These are phyloP conservation scores for Theobroma grandiflorum DNA, from an alignment of 441 rosid species.

Conservation along the genomic window DNA sequence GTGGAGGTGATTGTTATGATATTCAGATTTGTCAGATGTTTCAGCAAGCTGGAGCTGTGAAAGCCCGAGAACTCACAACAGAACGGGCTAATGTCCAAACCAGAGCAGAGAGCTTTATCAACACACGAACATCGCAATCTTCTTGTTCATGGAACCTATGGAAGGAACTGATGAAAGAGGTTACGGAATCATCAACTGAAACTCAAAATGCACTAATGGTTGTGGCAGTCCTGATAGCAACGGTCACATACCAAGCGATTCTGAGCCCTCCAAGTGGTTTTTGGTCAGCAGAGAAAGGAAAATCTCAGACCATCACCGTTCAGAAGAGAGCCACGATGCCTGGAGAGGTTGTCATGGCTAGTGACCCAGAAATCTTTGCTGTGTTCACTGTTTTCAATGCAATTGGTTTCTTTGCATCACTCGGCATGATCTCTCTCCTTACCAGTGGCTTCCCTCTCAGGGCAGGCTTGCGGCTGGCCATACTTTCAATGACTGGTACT, in stretches of 20 bases:
- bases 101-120: background rate
- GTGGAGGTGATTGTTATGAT: conserved; percentile 14
- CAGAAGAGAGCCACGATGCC: conserved; percentile 7
- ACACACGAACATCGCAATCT: conserved; percentile 32
- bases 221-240: conserved; percentile 33
- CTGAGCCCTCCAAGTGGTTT: conserved; percentile 41
- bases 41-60: conserved; percentile 19
- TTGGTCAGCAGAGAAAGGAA: conserved; percentile 29
- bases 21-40: conserved; percentile 13
- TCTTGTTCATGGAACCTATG: conserved; percentile 22
- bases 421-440: conserved; percentile 31
- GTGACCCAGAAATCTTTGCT: conserved; percentile 18
- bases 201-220: conserved; percentile 29
- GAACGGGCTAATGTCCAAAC: background rate
- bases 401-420: conserved; percentile 30
- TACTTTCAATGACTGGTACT: conserved; percentile 33
- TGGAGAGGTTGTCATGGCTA: conserved; percentile 26
- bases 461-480: conserved; percentile 19
- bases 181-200: conserved; percentile 36
- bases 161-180: conserved; percentile 30
- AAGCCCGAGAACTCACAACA: conserved; percentile 5
- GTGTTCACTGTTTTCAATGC: conserved; percentile 33
- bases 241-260: conserved; percentile 33
- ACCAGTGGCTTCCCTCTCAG: conserved; percentile 33
- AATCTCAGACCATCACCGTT: background rate